phyloP scores from a whole-genome alignment of 2,329 filamentous ascomycete genomes.

The Neoascochyta sp. region DNA sequence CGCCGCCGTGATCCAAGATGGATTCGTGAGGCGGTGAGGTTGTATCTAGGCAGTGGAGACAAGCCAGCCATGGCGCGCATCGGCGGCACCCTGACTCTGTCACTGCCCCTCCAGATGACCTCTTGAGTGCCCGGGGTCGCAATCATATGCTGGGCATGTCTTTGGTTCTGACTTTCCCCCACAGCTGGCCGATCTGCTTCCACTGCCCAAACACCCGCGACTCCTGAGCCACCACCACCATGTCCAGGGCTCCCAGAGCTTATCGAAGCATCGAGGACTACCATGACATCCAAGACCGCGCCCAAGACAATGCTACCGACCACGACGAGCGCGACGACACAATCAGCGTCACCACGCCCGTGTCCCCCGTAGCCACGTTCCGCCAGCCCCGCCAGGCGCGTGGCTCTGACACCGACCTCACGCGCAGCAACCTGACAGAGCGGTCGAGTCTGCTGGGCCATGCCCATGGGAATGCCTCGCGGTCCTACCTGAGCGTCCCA shows the following conservation, averaged over 20 bases:
- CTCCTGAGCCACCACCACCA: constrained; percentile 14
- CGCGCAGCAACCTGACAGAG: constrained; percentile 42
- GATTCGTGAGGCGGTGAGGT: no score
- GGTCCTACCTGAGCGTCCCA: constrained; percentile 45
- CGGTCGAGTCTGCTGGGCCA: constrained; percentile 47
- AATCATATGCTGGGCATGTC: no score
- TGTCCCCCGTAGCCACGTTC: constrained; percentile 32
- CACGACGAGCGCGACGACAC: constrained; percentile 30
- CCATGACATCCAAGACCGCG: constrained; percentile 34
- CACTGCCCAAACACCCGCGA: constrained; percentile 2
- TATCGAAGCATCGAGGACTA: constrained; percentile 35
- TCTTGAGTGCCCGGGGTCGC: no score
- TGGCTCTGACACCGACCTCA: constrained; percentile 36
- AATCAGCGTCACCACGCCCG: constrained; percentile 32
- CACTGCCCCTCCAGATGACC: constrained; percentile 33
- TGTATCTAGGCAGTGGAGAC: no score
- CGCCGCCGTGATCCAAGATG: no score
- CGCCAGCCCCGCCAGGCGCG: constrained; percentile 27
- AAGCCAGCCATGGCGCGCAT: no score
- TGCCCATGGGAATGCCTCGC: constrained; percentile 26
- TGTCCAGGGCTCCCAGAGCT: constrained; percentile 36
- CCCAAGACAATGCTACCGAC: constrained; percentile 28
- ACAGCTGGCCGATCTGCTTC: no score
- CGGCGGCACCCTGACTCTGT: no score
- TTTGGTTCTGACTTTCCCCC: constrained; percentile 8